These are phyloP conservation scores for Crithidia brevicula DNA, from an alignment of 208 protist genomes.

Conservation along the genomic window DNA sequence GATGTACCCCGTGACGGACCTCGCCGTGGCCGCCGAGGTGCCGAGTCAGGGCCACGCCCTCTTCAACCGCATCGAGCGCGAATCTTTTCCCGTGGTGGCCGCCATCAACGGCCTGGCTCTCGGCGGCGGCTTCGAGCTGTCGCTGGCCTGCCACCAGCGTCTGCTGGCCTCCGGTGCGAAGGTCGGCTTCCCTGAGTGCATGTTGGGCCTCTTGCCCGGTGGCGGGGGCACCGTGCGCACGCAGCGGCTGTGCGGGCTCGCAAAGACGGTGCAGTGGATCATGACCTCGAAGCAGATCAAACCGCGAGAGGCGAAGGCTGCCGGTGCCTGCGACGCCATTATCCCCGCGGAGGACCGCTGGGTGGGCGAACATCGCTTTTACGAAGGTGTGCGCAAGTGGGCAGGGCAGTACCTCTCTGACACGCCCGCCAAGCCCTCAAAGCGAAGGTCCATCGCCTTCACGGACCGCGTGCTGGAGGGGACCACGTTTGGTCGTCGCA, in stretches of 20 bases:
- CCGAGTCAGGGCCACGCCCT: constrained; percentile 51
- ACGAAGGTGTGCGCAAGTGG: constrained; percentile 66
- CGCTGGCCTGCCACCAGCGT: constrained; percentile 94
- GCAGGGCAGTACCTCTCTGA: constrained; percentile 59
- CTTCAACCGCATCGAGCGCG: constrained; percentile 70
- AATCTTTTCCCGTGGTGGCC: constrained; percentile 85
- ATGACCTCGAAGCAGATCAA: constrained; percentile 79
- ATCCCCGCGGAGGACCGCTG: constrained; percentile 62
- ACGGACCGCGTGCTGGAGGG: constrained; percentile 61
- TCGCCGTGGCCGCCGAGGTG: constrained; percentile 37
- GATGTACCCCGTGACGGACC: constrained; percentile 79
- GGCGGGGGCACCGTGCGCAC: constrained; percentile 95
- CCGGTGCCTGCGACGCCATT: constrained; percentile 71
- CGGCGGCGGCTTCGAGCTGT: constrained; percentile 95
- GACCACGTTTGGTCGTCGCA: constrained; percentile 63
- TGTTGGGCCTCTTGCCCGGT: constrained; percentile 95
- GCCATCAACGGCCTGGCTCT: constrained; percentile 95
- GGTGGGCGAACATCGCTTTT: constrained; percentile 74
- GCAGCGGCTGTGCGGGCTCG: constrained; percentile 91
- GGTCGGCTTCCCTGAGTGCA: constrained; percentile 90
- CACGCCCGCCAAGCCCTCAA: constrained; percentile 48
- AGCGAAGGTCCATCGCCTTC: constrained; percentile 53
- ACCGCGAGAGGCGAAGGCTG: constrained; percentile 73
- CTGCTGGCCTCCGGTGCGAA: constrained; percentile 60
- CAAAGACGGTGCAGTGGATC: constrained; percentile 89